phyloP scores from a whole-genome alignment of 176 grass and related monocot species.

The Eleusine indica region DNA sequence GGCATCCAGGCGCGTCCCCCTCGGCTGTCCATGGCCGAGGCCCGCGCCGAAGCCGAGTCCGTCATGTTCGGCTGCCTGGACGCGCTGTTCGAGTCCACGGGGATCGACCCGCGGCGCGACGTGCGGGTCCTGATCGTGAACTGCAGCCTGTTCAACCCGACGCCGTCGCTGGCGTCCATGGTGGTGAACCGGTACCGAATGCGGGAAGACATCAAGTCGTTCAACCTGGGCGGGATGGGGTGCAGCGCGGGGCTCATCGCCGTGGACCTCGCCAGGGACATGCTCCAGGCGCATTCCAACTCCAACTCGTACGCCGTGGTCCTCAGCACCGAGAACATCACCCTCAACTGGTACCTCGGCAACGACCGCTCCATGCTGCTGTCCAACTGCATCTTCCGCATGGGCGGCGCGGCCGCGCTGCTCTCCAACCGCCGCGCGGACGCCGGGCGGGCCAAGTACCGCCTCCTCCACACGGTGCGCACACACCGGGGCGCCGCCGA shows the following conservation, averaged over 20 bases:
- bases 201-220: constrained; percentile 58
- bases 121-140: constrained; percentile 66
- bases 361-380: constrained; percentile 83
- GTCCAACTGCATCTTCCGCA: constrained; percentile 86
- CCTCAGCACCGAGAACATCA: constrained; percentile 81
- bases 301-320: constrained; percentile 51
- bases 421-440: constrained; percentile 62
- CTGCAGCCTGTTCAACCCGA: constrained; percentile 83
- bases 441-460: constrained; percentile 60
- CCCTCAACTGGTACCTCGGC: constrained; percentile 86
- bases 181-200: constrained; percentile 74
- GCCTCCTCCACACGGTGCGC: constrained; percentile 65
- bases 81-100: constrained; percentile 55
- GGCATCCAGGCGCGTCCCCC: constrained; percentile 65
- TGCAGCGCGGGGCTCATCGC: constrained; percentile 78
- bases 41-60: constrained; percentile 63
- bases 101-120: constrained; percentile 61
- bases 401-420: constrained; percentile 67
- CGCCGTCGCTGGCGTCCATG: constrained; percentile 67
- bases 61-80: constrained; percentile 82
- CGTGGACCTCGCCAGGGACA: constrained; percentile 67
- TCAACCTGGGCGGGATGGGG: constrained; percentile 81
- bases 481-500: constrained; percentile 73
- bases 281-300: constrained; percentile 67
- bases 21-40: constrained; percentile 60